Evolutionary conservation across 371 early-diverging fungal genomes (phyloP).

Genomic region (Syncephalis fuscata): DNA sequence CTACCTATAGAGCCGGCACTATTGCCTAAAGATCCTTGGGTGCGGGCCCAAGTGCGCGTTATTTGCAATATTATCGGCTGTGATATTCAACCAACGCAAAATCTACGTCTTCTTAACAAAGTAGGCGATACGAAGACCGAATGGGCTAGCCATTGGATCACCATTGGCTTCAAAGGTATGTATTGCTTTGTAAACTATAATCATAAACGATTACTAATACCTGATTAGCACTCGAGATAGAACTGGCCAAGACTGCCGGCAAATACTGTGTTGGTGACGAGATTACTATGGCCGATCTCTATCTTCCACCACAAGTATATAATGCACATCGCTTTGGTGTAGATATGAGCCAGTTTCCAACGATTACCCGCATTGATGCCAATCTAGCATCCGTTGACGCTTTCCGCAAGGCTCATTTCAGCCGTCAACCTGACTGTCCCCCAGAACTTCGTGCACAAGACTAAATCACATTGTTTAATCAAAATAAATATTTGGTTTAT

Average conservation of each 20-base stretch:
- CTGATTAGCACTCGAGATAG: conserved; percentile 36
- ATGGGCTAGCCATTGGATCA: conserved; percentile 43
- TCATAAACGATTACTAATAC: background rate
- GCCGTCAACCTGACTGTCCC: conserved; percentile 58
- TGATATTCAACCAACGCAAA: conserved; percentile 85
- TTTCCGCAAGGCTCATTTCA: conserved; percentile 51
- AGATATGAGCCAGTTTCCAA: conserved; percentile 55
- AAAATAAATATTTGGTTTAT: too few relatives aligned
- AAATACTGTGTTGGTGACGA: conserved; percentile 65
- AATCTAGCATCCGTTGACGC: conserved; percentile 33
- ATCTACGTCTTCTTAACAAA: conserved; percentile 49
- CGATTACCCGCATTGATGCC: conserved; percentile 33
- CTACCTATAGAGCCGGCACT: conserved; percentile 24
- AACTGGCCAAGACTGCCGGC: conserved; percentile 39
- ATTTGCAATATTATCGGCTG: conserved; percentile 34
- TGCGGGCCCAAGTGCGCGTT: conserved; percentile 31
- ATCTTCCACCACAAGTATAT: conserved; percentile 61
- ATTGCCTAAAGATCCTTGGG: conserved; percentile 48
- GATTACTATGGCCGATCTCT: conserved; percentile 73
- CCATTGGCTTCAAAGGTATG: conserved; percentile 44
- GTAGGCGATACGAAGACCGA: conserved; percentile 32
- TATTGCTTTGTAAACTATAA: background rate
- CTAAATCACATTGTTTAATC: too few relatives aligned
- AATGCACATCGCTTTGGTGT: conserved; percentile 60
- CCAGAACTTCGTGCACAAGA: conserved; percentile 16